Percentiles rank a stretch among this genome's conserved stretches.
These are phyloP conservation scores for Stemphylium lycopersici DNA, from an alignment of 2,329 filamentous ascomycete species.

Conservation along the genomic window DNA sequence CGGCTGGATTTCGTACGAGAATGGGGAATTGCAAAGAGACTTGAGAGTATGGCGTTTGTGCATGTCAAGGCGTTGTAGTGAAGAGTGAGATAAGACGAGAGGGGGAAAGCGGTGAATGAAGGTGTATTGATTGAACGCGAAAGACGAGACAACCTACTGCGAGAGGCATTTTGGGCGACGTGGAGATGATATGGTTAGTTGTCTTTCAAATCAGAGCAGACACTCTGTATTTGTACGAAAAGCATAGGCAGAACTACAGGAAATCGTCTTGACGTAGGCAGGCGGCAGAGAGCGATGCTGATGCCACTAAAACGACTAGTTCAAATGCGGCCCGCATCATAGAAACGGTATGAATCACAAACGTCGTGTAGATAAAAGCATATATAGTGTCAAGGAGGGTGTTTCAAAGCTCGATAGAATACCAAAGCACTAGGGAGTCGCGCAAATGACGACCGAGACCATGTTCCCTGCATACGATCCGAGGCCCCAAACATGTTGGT, in stretches of 20 bases:
- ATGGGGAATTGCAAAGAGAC: too few relatives aligned
- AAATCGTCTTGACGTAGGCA: neutral
- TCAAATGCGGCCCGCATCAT: conserved; percentile 15
- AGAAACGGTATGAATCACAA: conserved; percentile 1
- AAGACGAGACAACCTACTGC: conserved; percentile 28
- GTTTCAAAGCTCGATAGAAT: neutral
- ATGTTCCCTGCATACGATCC: too few relatives aligned
- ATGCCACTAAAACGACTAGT: conserved; percentile 19
- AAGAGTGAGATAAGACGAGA: too few relatives aligned
- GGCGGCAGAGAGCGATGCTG: neutral
- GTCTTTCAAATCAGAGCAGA: neutral
- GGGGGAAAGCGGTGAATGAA: too few relatives aligned
- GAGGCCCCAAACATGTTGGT: conserved; percentile 1
- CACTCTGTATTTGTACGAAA: neutral
- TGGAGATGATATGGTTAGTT: conserved; percentile 5
- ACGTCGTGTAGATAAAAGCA: neutral
- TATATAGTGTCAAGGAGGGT: neutral
- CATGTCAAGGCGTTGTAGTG: too few relatives aligned
- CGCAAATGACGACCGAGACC: too few relatives aligned
- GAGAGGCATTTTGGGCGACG: conserved; percentile 39
- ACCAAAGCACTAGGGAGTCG: neutral
- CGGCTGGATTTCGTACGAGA: too few relatives aligned
- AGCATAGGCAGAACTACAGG: neutral
- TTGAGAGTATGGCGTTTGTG: too few relatives aligned
- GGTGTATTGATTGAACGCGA: too few relatives aligned